A percentile compares a stretch with the other conserved stretches of the same genome.
These are phyloP conservation scores for Fraxinus floribunda DNA, from an alignment of 305 asterid genomes.

Conservation along the genomic window DNA sequence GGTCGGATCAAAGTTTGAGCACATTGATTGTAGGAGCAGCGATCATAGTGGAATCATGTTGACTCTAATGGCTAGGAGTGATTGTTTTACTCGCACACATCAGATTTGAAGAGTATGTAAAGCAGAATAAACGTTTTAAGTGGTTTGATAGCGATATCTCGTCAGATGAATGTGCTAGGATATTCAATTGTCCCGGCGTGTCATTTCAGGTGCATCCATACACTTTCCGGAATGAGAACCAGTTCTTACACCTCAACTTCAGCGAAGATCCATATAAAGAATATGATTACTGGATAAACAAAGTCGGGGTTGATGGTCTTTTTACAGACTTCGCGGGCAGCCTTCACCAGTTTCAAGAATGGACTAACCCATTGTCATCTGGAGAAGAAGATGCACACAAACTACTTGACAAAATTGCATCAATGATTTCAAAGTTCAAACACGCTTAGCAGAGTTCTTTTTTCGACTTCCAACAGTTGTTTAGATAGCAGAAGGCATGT, in stretches of 20 bases:
- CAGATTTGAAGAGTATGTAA: background rate
- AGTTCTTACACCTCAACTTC: conserved; percentile 76
- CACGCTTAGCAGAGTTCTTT: conserved; percentile 20
- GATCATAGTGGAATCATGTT: background rate
- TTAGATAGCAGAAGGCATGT: background rate
- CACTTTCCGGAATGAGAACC: conserved; percentile 74
- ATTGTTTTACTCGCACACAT: background rate
- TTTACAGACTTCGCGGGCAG: conserved; percentile 93
- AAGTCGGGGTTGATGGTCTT: conserved; percentile 80
- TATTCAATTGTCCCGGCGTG: background rate
- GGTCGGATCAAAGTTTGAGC: background rate
- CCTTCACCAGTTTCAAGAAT: conserved; percentile 80
- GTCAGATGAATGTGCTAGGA: background rate
- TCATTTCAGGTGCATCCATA: conserved; percentile 82
- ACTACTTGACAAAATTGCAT: conserved; percentile 48
- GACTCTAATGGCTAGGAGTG: background rate
- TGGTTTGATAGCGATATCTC: background rate
- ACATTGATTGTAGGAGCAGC: background rate
- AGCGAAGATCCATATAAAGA: conserved; percentile 82
- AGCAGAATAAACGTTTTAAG: background rate
- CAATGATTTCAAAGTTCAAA: conserved; percentile 51
- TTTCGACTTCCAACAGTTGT: background rate
- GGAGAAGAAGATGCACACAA: conserved; percentile 46
- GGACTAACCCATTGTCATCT: conserved; percentile 49
- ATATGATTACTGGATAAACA: conserved; percentile 71